phyloP scores from a whole-genome alignment of 352 stramenopile genomes.

The Pythium angustatum region DNA sequence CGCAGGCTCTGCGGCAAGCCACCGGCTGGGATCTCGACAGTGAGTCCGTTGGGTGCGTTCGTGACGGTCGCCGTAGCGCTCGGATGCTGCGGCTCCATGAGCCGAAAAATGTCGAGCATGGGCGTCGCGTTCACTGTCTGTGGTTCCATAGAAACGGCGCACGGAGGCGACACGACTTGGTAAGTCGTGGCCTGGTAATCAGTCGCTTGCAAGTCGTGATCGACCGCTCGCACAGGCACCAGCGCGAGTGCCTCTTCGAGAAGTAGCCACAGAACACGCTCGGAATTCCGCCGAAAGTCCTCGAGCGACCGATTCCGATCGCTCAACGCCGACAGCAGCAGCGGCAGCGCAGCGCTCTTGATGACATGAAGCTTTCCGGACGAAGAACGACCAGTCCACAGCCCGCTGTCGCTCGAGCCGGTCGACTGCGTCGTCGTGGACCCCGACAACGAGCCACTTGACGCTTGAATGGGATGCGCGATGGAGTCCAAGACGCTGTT shows the following conservation, averaged over 20 bases:
- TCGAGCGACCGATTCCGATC: conserved; percentile 5
- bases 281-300: conserved; percentile 41
- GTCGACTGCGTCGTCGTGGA: background rate
- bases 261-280: conserved; percentile 52
- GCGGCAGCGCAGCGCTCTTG: background rate
- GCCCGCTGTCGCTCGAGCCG: background rate
- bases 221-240: conserved; percentile 6
- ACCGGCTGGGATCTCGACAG: conserved; percentile 12
- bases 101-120: conserved; percentile 31
- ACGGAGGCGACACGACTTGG: conserved; percentile 16
- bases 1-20: conserved; percentile 33
- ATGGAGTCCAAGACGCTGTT: background rate
- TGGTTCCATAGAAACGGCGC: conserved; percentile 28
- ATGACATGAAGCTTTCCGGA: background rate
- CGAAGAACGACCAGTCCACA: background rate
- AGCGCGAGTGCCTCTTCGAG: conserved; percentile 40
- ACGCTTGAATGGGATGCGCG: too few species aligned
- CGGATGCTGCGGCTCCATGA: conserved; percentile 27
- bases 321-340: conserved; percentile 16
- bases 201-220: conserved; percentile 1
- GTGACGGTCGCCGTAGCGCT: conserved; percentile 19
- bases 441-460: too few species aligned
- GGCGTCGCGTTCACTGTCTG: conserved; percentile 5
- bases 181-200: conserved; percentile 5
- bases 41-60: background rate